Evolutionary conservation across 2,329 filamentous ascomycete species (phyloP), one percentile per base, ranked within the genome.

Genomic region (Beauveria varroae): DNA sequence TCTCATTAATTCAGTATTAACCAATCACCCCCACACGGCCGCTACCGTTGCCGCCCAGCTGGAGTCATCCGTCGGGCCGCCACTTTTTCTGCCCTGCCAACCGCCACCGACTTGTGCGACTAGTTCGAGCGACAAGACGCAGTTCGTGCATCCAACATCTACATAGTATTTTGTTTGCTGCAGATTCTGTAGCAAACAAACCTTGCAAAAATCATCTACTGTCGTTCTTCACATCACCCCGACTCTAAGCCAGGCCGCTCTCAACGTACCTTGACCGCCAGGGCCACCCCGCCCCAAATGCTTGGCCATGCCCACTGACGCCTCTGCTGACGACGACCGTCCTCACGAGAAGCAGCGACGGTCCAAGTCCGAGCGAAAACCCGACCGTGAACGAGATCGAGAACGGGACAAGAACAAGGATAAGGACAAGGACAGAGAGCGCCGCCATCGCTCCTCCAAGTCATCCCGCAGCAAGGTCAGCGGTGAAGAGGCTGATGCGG

Each of bases 381-480:
- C 69, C n/a, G 70, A 71, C 43, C 65, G 66, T 37, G 73, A 73
- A 41, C 68, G 70, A 47, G 70, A 70, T 34, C 68, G 70, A 60
- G 71, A 73, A 44, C 64, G 66, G 49, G 70, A 37, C 34, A 37
- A 16, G 34, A 72, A 76, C 24, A 69, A 65, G 49, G 70, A 37
- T 1, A 37, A 37, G 34, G 72, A 76, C 26, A 69, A 65, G 54
- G 69, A 75, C 30, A 64, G 68, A 44, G 74, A 77, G 49, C 69
- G 67, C 46, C 71, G 70, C 26, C 75, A 76, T 65, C 73, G 74
- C 63, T 75, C 78, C 58, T 73, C 73, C 28, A 75, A 73, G 63
- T 75, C 76, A 41, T 74, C 74, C 54, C 75, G 73, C 50, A 77
- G 75, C 65, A 79, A 76, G 64, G 65, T 73, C 34, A 72, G 72